A percentile compares a stretch with the other conserved stretches of the same genome.
phyloP scores from a whole-genome alignment of 306 rosid species.

The Gastrolobium villosum region DNA sequence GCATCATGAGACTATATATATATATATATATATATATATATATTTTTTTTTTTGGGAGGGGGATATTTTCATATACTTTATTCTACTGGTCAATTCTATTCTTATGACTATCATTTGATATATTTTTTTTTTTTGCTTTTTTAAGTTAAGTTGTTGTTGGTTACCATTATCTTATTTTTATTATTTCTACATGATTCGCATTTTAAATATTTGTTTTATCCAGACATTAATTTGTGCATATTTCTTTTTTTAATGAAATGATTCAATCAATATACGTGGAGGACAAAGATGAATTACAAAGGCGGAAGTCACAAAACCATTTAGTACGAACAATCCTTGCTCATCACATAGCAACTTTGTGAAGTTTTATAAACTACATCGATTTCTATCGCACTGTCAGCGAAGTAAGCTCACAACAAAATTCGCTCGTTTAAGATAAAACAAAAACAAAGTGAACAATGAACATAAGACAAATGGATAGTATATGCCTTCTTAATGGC shows the following conservation, averaged over 20 bases:
- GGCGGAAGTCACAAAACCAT: neutral
- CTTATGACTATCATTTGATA: too few relatives aligned
- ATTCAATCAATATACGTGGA: neutral
- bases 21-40: too few relatives aligned
- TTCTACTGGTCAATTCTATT: too few relatives aligned
- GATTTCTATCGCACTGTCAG: neutral
- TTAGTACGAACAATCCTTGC: neutral
- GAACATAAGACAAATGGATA: neutral
- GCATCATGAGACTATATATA: too few relatives aligned
- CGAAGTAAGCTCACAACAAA: neutral
- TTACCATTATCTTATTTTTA: too few relatives aligned
- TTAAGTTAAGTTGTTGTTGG: too few relatives aligned
- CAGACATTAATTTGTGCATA: neutral
- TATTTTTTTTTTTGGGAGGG: too few relatives aligned
- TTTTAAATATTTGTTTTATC: neutral
- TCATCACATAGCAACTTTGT: neutral
- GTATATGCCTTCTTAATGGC: constrained; percentile 20
- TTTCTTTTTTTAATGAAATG: neutral
- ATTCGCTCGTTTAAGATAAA: neutral
- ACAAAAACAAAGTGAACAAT: neutral
- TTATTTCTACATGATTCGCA: neutral
- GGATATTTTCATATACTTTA: too few relatives aligned
- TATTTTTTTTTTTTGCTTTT: too few relatives aligned
- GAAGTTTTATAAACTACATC: neutral
- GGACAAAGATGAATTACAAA: neutral